A percentile compares a stretch with the other conserved stretches of the same genome.
These are phyloP conservation scores for Silene conica DNA, from an alignment of 148 eudicot genomes.

Conservation along the genomic window DNA sequence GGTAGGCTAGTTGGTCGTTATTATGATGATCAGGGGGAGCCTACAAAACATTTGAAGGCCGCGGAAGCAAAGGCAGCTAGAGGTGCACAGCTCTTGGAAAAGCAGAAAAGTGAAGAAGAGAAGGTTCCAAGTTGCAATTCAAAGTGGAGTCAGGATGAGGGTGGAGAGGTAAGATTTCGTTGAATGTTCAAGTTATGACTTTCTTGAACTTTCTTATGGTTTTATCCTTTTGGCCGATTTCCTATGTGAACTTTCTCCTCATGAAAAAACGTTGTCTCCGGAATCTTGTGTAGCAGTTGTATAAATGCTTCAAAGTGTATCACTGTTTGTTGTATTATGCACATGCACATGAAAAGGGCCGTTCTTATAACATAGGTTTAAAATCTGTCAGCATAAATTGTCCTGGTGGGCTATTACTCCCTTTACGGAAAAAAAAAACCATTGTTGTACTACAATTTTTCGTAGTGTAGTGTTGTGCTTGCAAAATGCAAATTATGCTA, in stretches of 20 bases:
- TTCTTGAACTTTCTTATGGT: slow-evolving; percentile 8
- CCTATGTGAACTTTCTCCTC: background rate
- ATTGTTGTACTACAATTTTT: background rate
- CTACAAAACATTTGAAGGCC: slow-evolving; percentile 81
- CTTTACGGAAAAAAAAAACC: too few relatives aligned
- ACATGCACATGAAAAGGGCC: too few relatives aligned
- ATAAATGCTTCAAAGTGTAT: background rate
- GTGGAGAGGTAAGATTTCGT: slow-evolving; percentile 65
- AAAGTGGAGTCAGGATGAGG: slow-evolving; percentile 84
- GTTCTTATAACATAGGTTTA: too few relatives aligned
- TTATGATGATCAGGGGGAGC: slow-evolving; percentile 59
- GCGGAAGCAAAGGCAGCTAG: slow-evolving; percentile 94
- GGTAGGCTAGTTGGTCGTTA: slow-evolving; percentile 86
- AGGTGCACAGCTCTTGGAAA: slow-evolving; percentile 88
- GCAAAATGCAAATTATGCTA: background rate
- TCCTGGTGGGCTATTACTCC: too few relatives aligned
- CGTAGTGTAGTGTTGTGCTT: background rate
- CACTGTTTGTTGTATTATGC: background rate
- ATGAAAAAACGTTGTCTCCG: background rate
- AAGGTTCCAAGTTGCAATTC: slow-evolving; percentile 79
- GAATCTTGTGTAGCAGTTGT: background rate
- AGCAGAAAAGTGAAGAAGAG: slow-evolving; percentile 76
- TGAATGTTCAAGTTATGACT: background rate
- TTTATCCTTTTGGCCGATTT: background rate
- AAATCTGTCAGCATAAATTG: too few relatives aligned